Evolutionary conservation across 306 rosid genomes (phyloP).

Genomic region (Acmispon strigosus): DNA sequence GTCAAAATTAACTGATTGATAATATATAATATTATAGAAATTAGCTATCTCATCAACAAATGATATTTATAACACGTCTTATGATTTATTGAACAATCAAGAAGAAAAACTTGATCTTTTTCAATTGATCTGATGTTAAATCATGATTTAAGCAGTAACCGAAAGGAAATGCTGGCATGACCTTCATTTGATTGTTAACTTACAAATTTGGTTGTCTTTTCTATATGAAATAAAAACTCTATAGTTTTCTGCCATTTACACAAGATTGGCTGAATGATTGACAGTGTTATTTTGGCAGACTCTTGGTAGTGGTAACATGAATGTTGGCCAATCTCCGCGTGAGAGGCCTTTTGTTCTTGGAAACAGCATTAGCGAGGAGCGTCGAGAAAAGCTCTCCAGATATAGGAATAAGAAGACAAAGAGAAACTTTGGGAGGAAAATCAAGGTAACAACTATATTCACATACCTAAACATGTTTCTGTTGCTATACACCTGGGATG

Average conservation of each 20-base stretch:
- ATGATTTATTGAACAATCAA: not conserved
- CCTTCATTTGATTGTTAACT: not conserved
- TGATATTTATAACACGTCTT: too few relatives aligned
- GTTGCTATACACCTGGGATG: not conserved
- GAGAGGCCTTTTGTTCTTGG: conserved; percentile 50
- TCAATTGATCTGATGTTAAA: not conserved
- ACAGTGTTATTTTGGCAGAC: conserved; percentile 61
- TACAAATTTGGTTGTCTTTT: not conserved
- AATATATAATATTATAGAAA: too few relatives aligned
- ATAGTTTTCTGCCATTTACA: conserved; percentile 39
- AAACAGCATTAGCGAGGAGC: conserved; percentile 79
- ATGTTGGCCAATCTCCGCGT: conserved; percentile 40
- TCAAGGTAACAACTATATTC: conserved; percentile 50
- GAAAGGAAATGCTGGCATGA: not conserved
- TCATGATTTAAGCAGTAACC: not conserved
- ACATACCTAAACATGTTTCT: too few relatives aligned
- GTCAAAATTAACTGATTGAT: conserved; percentile 38
- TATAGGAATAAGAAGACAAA: conserved; percentile 81
- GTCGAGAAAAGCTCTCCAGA: conserved; percentile 82
- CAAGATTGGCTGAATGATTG: conserved; percentile 33
- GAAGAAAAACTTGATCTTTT: not conserved
- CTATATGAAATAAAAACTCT: conserved; percentile 21
- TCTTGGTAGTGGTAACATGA: conserved; percentile 49
- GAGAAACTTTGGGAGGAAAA: conserved; percentile 93
- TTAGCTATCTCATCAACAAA: too few relatives aligned